Percentiles rank a stretch among this genome's conserved stretches.
Evolutionary conservation across 345 rosid species (phyloP).

Genomic region (Turnera subulata): DNA sequence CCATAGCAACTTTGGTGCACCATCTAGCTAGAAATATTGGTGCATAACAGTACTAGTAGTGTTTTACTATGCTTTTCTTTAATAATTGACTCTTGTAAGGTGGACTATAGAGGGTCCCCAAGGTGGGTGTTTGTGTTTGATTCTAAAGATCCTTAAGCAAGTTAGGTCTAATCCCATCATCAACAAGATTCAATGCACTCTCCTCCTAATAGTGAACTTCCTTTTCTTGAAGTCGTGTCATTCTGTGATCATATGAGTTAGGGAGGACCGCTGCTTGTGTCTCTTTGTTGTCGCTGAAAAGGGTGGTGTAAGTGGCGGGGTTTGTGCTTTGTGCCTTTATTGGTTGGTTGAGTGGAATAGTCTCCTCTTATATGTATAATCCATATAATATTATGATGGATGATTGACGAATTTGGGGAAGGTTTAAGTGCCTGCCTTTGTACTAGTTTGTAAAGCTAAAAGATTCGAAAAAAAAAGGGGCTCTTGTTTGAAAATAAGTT

Average conservation of each 20-base stretch:
- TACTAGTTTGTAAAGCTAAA: neutral
- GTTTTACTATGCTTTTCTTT: neutral
- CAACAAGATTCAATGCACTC: conserved; percentile 12
- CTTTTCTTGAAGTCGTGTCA: neutral
- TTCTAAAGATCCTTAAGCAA: neutral
- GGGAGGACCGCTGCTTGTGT: neutral
- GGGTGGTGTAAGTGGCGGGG: conserved; percentile 16
- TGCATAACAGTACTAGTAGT: neutral
- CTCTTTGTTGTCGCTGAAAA: neutral
- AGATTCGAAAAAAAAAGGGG: neutral
- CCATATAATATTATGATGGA: neutral
- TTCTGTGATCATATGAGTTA: neutral
- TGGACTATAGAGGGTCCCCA: conserved; percentile 8
- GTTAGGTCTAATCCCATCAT: conserved; percentile 10
- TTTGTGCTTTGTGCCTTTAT: conserved; percentile 8
- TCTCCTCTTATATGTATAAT: neutral
- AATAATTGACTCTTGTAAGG: conserved; percentile 1
- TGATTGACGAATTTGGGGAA: neutral
- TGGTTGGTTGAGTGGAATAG: neutral
- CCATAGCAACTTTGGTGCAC: neutral
- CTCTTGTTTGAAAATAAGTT: neutral
- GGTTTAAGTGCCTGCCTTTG: neutral
- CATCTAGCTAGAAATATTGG: neutral
- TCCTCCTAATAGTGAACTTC: neutral
- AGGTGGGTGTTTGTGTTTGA: neutral